A percentile compares a stretch with the other conserved stretches of the same genome.
Evolutionary conservation across 2,329 filamentous ascomycete genomes (phyloP).

Genomic region (Ophiosphaerella korrae): DNA sequence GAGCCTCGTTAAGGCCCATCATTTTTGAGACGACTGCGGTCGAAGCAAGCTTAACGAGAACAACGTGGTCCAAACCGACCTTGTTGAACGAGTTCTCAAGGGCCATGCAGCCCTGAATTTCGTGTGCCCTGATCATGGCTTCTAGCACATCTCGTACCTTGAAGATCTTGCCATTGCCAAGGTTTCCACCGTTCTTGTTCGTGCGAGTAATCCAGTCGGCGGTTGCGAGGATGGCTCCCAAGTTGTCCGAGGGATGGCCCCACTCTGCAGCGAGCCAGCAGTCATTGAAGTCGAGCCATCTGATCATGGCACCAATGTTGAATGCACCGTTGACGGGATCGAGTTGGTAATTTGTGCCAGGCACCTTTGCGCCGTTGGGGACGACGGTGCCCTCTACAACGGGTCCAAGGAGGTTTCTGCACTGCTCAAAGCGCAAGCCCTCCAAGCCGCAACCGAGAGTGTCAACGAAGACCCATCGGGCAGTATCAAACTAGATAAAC

Average conservation of each 20-base stretch:
- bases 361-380: constrained; percentile 88
- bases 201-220: constrained; percentile 98
- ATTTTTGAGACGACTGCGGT: constrained; percentile 94
- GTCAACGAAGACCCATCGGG: constrained; percentile 94
- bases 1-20: constrained; percentile 84
- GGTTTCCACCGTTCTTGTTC: constrained; percentile 80
- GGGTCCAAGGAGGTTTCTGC: constrained; percentile 91
- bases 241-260: constrained; percentile 98
- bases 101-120: constrained; percentile 96
- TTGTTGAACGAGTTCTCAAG: constrained; percentile 99
- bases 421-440: constrained; percentile 93
- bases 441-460: constrained; percentile 96
- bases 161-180: constrained; percentile 76
- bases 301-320: constrained; percentile 98
- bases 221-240: constrained; percentile 94
- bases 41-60: constrained; percentile 96
- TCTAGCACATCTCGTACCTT: constrained; percentile 90
- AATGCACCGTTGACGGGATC: constrained; percentile 96
- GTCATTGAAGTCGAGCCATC: constrained; percentile 99
- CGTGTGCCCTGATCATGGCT: constrained; percentile 98
- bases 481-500: constrained; percentile 78
- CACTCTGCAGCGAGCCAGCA: constrained; percentile 99
- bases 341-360: constrained; percentile 90
- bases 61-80: constrained; percentile 96
- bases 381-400: constrained; percentile 88